Evolutionary conservation across 2,329 filamentous ascomycete genomes (phyloP), one percentile per base, ranked within the genome.

Genomic region (Sporothrix globosa): DNA sequence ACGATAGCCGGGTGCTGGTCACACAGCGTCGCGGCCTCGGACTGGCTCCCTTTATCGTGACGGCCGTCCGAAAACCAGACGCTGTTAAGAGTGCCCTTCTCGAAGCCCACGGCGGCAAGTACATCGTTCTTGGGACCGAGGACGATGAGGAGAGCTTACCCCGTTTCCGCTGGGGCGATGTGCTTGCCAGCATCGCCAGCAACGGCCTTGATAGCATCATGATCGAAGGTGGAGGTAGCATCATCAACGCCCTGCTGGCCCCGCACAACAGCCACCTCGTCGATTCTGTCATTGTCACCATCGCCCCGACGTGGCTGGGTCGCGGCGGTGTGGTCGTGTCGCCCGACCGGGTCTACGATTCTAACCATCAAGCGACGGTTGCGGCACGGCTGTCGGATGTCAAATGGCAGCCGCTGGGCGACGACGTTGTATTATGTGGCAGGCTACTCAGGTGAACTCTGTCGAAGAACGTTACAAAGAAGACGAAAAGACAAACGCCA

Each of bases 291-390:
- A 91, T 98, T 75, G 85, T 97, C 71, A 97, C 95, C 0, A 89
- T 97, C 76, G 93, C 95, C 3, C 95, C 95, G 10, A 92, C 89
- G 0, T 98, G 93, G 87, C 84, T 98, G n/a, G 95, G 95, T 1
- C 84, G 87, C 72, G 92, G 92, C 2, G 93, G 93, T 9, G 92
- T 97, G 11, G 84, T 89, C 13, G 92, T 97, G 2, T 90, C 88
- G 61, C 95, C 94, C 1, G 83, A 87, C 24, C 83, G 87, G 46
- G 85, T 84, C 53, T 76, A 79, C 2, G 84, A 85, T 70, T 78
- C 80, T 2, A 77, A 83, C 21, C 87, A 86, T 3, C 81, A 81
- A 60, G 84, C 85, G 4, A 79, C 86, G 63, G 84, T 90, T 7
- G 89, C 88, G 0, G 87, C 90, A 19, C 88, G 89, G 74, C 83